A percentile compares a stretch with the other conserved stretches of the same genome.
Conservation (phyloP, 176 grass and related monocot species). For the Oryza glumipatula region DNA sequence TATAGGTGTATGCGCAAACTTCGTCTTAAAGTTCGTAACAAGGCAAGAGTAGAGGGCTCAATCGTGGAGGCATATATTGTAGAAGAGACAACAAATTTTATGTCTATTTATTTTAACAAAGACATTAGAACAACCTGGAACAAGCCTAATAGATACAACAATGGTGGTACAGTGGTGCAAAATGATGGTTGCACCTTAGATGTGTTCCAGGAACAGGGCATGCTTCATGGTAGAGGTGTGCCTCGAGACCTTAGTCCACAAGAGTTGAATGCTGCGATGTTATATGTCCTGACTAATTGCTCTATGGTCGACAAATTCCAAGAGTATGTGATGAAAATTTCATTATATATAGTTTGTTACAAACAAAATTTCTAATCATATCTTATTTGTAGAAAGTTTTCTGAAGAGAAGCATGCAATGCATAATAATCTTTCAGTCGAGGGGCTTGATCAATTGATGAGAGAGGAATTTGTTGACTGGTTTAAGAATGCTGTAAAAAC, state of each 20-base stretch:
- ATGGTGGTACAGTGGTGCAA: background rate
- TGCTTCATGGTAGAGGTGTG: background rate
- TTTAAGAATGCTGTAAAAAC: background rate
- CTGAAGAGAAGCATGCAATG: too few relatives aligned
- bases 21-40: background rate
- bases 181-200: constrained; percentile 27
- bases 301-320: background rate
- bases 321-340: constrained; percentile 21
- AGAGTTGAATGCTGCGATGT: constrained; percentile 6
- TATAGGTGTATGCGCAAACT: background rate
- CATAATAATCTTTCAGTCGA: too few relatives aligned
- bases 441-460: too few relatives aligned
- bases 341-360: background rate
- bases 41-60: constrained; percentile 12
- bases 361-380: too few relatives aligned
- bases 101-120: constrained; percentile 17
- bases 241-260: background rate
- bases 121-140: constrained; percentile 25
- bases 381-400: too few relatives aligned
- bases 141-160: background rate
- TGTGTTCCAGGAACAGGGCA: constrained; percentile 4
- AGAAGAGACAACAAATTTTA: constrained; percentile 29
- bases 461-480: constrained; percentile 7
- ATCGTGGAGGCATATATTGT: constrained; percentile 24
- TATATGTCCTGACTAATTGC: constrained; percentile 11